Evolutionary conservation across 2,329 filamentous ascomycete species (phyloP).

Genomic region (Ceratocystis cacaofunesta): DNA sequence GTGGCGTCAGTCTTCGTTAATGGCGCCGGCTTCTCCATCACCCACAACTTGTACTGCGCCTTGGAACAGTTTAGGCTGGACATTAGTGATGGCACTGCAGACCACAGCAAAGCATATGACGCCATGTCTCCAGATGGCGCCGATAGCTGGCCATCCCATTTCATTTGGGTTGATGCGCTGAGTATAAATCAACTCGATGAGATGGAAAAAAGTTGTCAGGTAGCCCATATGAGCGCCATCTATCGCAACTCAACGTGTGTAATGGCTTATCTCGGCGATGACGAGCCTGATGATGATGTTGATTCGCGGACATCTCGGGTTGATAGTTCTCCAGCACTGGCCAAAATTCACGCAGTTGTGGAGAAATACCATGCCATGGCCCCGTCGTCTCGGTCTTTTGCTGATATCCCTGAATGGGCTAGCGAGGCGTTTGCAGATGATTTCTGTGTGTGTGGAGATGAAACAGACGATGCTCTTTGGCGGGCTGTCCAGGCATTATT

Average conservation of each 20-base stretch:
- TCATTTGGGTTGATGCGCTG: conserved; percentile 21
- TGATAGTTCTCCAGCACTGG: conserved; percentile 10
- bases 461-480: conserved; percentile 15
- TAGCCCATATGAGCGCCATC: conserved; percentile 20
- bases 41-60: conserved; percentile 22
- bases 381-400: conserved; percentile 4
- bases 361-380: conserved; percentile 13
- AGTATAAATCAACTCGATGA: conserved; percentile 21
- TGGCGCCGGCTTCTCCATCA: conserved; percentile 19
- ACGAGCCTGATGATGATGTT: neutral
- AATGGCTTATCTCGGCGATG: conserved; percentile 18
- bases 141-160: conserved; percentile 13
- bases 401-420: conserved; percentile 15
- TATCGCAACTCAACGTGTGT: conserved; percentile 19
- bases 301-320: neutral
- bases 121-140: neutral
- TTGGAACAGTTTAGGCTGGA: conserved; percentile 20
- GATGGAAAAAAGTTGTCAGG: conserved; percentile 20
- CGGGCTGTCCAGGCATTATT: conserved; percentile 16
- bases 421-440: conserved; percentile 15
- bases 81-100: conserved; percentile 17
- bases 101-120: neutral
- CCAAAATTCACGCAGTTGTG: conserved; percentile 17
- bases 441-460: conserved; percentile 17
- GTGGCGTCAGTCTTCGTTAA: conserved; percentile 20